Evolutionary conservation across 140 eudicot genomes (phyloP).

Genomic region (Cichorium intybus): DNA sequence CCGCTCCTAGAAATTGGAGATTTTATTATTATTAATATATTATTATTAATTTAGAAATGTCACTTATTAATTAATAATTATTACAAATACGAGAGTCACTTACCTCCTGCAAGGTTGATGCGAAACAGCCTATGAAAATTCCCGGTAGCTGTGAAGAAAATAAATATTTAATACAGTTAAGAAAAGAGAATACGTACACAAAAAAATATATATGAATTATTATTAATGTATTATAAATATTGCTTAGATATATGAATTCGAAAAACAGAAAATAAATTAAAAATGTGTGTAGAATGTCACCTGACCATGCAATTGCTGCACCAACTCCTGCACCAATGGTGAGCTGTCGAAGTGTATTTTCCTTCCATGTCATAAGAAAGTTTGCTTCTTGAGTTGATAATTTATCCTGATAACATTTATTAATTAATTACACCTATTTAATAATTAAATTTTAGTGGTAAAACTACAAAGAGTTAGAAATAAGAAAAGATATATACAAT

Average conservation of each 20-base stretch:
- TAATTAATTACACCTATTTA: neutral
- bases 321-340: conserved; percentile 48
- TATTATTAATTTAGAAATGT: too few relatives aligned
- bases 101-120: conserved; percentile 53
- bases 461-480: neutral
- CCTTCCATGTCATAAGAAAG: conserved; percentile 41
- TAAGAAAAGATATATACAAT: neutral
- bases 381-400: conserved; percentile 54
- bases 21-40: too few relatives aligned
- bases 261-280: neutral
- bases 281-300: conserved; percentile 26
- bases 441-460: neutral
- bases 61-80: neutral
- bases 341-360: conserved; percentile 43
- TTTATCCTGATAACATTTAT: conserved; percentile 36
- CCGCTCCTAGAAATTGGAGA: conserved; percentile 47
- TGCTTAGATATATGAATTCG: neutral
- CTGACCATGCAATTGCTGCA: conserved; percentile 60
- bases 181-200: too few relatives aligned
- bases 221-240: too few relatives aligned
- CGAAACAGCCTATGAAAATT: conserved; percentile 39
- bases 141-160: conserved; percentile 44
- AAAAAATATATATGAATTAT: too few relatives aligned
- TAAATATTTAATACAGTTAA: conserved; percentile 1
- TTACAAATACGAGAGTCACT: neutral